Base-by-base conservation (phyloP, 257 asterid species). In the Cordia subcordata region DNA sequence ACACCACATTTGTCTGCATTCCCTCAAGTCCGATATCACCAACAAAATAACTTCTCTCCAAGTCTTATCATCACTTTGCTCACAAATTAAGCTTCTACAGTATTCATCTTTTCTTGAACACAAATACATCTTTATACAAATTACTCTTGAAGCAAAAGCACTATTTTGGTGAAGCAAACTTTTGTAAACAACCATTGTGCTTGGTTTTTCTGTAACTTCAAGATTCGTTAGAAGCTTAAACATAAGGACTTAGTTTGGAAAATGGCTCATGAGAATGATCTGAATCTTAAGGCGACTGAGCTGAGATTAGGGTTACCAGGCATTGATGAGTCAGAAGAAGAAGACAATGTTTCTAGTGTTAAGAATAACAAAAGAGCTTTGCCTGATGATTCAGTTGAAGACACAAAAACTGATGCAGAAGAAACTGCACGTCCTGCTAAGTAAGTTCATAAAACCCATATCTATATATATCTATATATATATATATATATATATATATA, bases 301-400 rank as follows among this genome's bases (percentile, higher is more conserved):
- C 88, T 88, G 10, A 73, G 89, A 68, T 64, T 88, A 52, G 96
- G 96, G 17, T 58, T 86, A 40, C 96, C 96, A 2, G 94, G 95
- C 12, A 60, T 73, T 1, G 73, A 81, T 57, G 86, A 85, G 49
- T 39, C 58, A 27, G 68, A 70, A 65, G 68, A 70, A 65, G 60
- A 69, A 11, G 78, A 77, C 16, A 32, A 53, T 0, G 20, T 39
- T 44, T 69, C 80, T 35, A 70, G 79, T 33, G 49, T 71, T 8
- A 84, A 66, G 58, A 80, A 45, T 13, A 83, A 79, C 67, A 80
- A 87, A 61, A 63, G 96, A 46, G 58, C 82, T 53, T 74, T 68
- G 23, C 77, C 77, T 22, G 35, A 79, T 39, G 81, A 79, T 40
- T 51, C 65, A 15, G 68, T 19, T 13, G 75, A 64, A 37, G 83